These are phyloP conservation scores for Acanthamoeba royreba DNA, from an alignment of 208 protist species.

Conservation along the genomic window DNA sequence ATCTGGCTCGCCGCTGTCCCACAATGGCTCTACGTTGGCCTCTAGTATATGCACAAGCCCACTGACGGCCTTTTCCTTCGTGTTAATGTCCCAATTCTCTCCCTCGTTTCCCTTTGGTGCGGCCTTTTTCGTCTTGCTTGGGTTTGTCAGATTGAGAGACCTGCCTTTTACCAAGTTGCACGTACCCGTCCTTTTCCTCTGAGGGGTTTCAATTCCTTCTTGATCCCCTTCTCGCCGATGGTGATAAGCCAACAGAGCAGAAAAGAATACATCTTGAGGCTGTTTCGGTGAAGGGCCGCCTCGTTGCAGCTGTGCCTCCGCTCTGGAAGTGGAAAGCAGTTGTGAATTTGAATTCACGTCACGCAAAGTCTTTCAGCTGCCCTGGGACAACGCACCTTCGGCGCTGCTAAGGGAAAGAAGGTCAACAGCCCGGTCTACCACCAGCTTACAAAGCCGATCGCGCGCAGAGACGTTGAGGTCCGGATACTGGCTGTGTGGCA, in stretches of 20 bases:
- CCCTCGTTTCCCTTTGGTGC: neutral
- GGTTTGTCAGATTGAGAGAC: neutral
- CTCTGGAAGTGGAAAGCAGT: neutral
- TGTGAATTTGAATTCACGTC: neutral
- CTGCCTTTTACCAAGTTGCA: neutral
- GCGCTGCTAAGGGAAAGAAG: neutral
- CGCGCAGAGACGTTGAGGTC: neutral
- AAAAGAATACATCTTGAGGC: slow-evolving; percentile 34
- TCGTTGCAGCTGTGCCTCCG: neutral
- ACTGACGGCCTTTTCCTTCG: slow-evolving; percentile 16
- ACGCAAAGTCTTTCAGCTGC: neutral
- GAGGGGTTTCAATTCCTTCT: neutral
- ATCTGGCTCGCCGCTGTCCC: slow-evolving; percentile 29
- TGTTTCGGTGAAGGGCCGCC: neutral
- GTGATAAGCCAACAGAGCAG: neutral
- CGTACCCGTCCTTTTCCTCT: neutral
- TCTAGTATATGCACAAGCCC: neutral
- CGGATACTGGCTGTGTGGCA: neutral
- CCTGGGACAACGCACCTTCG: neutral
- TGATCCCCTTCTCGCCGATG: slow-evolving; percentile 17
- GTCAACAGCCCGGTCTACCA: neutral
- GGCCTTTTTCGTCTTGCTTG: no score
- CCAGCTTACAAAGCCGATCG: neutral
- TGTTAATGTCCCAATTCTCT: neutral
- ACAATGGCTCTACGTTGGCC: neutral